Base-by-base conservation (phyloP, 2,329 filamentous ascomycete genomes). In the Dothideomycetes sp. region DNA sequence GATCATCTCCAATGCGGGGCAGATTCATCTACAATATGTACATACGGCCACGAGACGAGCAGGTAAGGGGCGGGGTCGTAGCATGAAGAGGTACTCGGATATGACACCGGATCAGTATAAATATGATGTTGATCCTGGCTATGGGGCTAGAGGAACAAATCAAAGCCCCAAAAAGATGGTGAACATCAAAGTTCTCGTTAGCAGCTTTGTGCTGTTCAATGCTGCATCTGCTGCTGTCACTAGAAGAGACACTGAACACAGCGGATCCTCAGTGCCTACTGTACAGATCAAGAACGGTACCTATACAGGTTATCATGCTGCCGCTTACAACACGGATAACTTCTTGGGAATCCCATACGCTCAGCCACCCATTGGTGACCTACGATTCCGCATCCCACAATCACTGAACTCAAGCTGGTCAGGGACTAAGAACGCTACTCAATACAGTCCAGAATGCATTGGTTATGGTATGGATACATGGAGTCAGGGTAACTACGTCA, bases 331-430 rank as follows among this genome's bases (percentile, higher is more conserved):
- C 18, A 70, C 73, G 34, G 71, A 76, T 46, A 60, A 67, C 43
- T 75, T 74, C 51, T 55, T 73, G 3, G 70, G 69, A 3, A 68
- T 79, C 2, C 75, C 74, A 0, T 79, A 71, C 52, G 75, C 74
- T 3, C 68, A 73, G 45, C 65, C 73, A 20, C 73, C 73, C 0
- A 57, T 68, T 17, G 68, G 69, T 1, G 56, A 67, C 41, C 61
- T 77, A 33, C 68, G 77, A 4, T 77, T 78, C 47, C 61, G 61
- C 0, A 49, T 67, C 2, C 72, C 75, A 0, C 62, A 69, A 45
- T 54, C 67, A 1, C 51, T 77, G 18, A 68, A 76, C 46, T 52
- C 53, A 15, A 58, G 61, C 1, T 74, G 67, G 66, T 46, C 57
- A 3, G 65, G 53, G 5, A 45, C 51, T 4, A 60, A 55, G 12